Evolutionary conservation across 768 basidiomycete genomes (phyloP).

Genomic region (Strobilomyces dryophilus): DNA sequence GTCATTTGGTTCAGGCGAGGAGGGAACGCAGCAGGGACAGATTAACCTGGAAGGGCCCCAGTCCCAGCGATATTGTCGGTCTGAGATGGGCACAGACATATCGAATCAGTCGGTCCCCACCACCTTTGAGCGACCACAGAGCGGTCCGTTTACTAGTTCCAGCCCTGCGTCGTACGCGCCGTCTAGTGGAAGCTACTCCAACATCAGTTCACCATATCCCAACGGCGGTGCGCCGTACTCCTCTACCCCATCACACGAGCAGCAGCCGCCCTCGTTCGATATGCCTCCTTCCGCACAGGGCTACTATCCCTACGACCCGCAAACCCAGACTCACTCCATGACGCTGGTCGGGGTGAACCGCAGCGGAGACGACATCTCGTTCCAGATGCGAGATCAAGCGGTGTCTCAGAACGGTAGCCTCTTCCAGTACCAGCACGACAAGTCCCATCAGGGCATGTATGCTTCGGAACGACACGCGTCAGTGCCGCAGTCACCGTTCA

Average conservation of each 20-base stretch:
- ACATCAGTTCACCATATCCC: conserved; percentile 24
- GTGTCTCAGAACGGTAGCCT: conserved; percentile 15
- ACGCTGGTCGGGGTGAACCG: conserved; percentile 18
- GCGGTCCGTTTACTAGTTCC: conserved; percentile 13
- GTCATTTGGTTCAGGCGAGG: conserved; percentile 20
- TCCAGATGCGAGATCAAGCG: conserved; percentile 14
- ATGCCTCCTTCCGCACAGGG: conserved; percentile 12
- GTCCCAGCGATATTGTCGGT: conserved; percentile 10
- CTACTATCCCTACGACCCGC: conserved; percentile 23
- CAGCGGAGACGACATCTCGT: conserved; percentile 13
- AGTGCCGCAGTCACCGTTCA: conserved; percentile 19
- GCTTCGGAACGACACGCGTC: conserved; percentile 20
- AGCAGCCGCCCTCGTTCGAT: conserved; percentile 18
- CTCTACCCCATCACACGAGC: conserved; percentile 20
- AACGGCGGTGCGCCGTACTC: conserved; percentile 16
- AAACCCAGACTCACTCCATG: conserved; percentile 14
- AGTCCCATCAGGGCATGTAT: conserved; percentile 22
- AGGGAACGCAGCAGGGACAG: conserved; percentile 11
- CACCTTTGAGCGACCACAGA: conserved; percentile 24
- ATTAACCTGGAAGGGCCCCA: conserved; percentile 14
- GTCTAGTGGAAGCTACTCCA: conserved; percentile 23
- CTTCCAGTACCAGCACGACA: conserved; percentile 22
- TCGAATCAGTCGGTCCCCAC: conserved; percentile 5
- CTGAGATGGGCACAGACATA: conserved; percentile 11
- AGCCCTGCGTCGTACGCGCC: conserved; percentile 25